A percentile compares a stretch with the other conserved stretches of the same genome.
Evolutionary conservation across 1,284 basidiomycete genomes (phyloP).

Genomic region (Ustilago curta): DNA sequence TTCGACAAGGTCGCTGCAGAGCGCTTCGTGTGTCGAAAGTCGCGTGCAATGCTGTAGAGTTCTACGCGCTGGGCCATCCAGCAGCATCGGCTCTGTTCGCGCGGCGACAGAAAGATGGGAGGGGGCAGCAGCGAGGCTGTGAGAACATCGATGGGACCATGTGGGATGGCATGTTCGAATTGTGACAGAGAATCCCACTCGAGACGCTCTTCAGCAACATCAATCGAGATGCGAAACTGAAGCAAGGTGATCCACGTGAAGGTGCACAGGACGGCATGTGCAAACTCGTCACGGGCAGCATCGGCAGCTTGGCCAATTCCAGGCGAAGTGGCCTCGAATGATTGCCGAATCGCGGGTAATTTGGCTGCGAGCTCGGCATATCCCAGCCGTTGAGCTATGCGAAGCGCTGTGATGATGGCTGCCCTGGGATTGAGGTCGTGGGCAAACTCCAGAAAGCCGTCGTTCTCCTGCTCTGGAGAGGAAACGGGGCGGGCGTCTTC

Average conservation of each 20-base stretch:
- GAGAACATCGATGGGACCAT: slow-evolving; percentile 17
- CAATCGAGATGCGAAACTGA: slow-evolving; percentile 41
- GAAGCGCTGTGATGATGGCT: slow-evolving; percentile 39
- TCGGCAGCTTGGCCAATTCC: slow-evolving; percentile 6
- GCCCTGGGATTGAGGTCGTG: slow-evolving; percentile 43
- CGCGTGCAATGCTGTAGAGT: slow-evolving; percentile 36
- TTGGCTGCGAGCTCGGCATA: slow-evolving; percentile 29
- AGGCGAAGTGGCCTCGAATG: slow-evolving; percentile 28
- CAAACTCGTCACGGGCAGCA: slow-evolving; percentile 29
- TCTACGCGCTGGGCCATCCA: slow-evolving; percentile 50
- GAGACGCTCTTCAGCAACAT: slow-evolving; percentile 45
- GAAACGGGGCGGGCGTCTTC: slow-evolving; percentile 22
- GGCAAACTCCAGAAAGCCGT: slow-evolving; percentile 38
- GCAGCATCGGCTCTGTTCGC: slow-evolving; percentile 46
- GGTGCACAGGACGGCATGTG: slow-evolving; percentile 40
- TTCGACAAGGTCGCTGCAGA: slow-evolving; percentile 28
- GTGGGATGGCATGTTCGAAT: slow-evolving; percentile 32
- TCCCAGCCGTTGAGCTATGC: slow-evolving; percentile 33
- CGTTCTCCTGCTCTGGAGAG: slow-evolving; percentile 34
- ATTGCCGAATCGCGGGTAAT: slow-evolving; percentile 29
- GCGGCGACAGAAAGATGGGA: slow-evolving; percentile 31
- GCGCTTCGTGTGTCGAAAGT: slow-evolving; percentile 41
- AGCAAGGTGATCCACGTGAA: slow-evolving; percentile 45
- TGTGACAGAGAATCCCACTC: slow-evolving; percentile 44
- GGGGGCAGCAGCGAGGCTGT: slow-evolving; percentile 32